Conservation (phyloP, 2,329 filamentous ascomycete species). For the Orbilia oligospora region DNA sequence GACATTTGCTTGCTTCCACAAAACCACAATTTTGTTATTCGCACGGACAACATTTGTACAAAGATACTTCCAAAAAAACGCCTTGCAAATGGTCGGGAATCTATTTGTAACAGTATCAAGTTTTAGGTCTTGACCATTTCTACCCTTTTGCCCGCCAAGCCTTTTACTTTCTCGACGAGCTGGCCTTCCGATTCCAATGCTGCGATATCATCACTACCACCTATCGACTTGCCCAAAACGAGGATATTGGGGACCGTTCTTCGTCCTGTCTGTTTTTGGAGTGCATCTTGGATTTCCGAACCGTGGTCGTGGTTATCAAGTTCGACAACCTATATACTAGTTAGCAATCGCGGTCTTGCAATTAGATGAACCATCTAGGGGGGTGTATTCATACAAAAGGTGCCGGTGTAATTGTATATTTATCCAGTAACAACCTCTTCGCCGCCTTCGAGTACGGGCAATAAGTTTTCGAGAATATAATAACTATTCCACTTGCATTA, state of each 20-base stretch:
- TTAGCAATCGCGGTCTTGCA: neutral
- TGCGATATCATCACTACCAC: conserved; percentile 88
- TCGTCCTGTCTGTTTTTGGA: conserved; percentile 82
- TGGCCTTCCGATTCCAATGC: conserved; percentile 77
- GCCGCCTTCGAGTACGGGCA: conserved; percentile 89
- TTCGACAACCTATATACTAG: conserved; percentile 78
- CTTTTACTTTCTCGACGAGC: conserved; percentile 79
- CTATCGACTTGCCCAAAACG: conserved; percentile 88
- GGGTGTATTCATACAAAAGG: conserved; percentile 70
- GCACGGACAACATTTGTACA: neutral
- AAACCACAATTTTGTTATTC: neutral
- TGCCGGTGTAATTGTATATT: conserved; percentile 84
- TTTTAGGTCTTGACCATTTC: conserved; percentile 59
- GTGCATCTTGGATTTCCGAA: conserved; percentile 77
- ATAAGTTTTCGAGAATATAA: conserved; percentile 96
- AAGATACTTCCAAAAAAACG: conserved; percentile 6
- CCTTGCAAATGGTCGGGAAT: neutral
- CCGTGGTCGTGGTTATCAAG: conserved; percentile 87
- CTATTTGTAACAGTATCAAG: neutral
- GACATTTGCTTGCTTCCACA: neutral
- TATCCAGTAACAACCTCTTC: conserved; percentile 85
- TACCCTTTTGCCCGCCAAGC: conserved; percentile 78
- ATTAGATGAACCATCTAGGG: neutral
- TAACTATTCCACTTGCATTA: conserved; percentile 72
- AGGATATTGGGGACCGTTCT: conserved; percentile 93